Percentiles rank a stretch among this genome's conserved stretches.
Evolutionary conservation across 2,329 filamentous ascomycete genomes (phyloP).

Genomic region (Cadophora sp.): DNA sequence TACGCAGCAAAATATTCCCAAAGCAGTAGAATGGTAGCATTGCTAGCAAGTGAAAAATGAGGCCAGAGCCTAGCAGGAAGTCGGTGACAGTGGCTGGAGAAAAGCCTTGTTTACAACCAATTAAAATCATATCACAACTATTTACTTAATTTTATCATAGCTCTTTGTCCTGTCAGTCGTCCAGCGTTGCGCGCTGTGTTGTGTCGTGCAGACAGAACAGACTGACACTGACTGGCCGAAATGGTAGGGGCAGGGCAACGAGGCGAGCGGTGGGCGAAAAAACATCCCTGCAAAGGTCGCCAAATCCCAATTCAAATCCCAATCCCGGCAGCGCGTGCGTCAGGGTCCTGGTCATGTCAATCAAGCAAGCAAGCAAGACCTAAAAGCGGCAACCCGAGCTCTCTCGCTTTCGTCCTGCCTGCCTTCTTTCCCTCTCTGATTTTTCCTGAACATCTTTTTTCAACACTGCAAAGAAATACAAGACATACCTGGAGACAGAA

Average conservation of each 20-base stretch:
- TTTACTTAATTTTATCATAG: not conserved
- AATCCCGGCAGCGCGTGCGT: not conserved
- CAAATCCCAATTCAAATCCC: not conserved
- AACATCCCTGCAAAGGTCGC: not conserved
- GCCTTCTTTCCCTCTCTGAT: slow-evolving; percentile 5
- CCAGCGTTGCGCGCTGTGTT: not conserved
- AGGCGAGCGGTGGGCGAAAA: slow-evolving; percentile 12
- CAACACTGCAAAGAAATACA: not conserved
- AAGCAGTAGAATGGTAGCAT: not conserved
- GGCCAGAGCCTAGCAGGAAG: not conserved
- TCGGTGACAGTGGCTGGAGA: not conserved
- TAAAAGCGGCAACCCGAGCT: slow-evolving; percentile 8
- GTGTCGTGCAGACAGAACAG: not conserved
- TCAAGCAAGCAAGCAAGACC: too few species aligned
- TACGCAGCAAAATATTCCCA: not conserved
- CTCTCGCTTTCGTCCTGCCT: slow-evolving; percentile 3
- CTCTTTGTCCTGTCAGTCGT: not conserved
- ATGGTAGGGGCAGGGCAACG: not conserved
- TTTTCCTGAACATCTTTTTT: slow-evolving; percentile 8
- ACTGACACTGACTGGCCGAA: slow-evolving; percentile 7
- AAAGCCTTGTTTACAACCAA: not conserved
- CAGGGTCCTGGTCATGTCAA: not conserved
- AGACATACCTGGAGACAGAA: slow-evolving; percentile 5
- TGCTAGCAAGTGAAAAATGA: slow-evolving; percentile 4
- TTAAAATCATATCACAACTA: not conserved